phyloP scores from a whole-genome alignment of 2,329 filamentous ascomycete species.

The Penicillium vulpinum region DNA sequence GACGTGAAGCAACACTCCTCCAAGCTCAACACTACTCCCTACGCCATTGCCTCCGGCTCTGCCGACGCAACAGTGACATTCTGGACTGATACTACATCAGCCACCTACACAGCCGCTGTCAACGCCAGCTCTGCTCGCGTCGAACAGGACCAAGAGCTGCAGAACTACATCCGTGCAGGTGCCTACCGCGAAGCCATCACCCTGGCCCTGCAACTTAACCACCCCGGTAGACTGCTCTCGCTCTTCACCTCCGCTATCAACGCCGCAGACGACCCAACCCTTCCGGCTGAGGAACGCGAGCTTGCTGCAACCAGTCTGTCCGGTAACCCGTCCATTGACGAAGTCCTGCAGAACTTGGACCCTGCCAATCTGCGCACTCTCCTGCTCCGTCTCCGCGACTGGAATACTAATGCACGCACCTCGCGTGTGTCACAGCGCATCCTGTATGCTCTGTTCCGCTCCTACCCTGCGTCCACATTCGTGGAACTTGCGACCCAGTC shows the following conservation, averaged over 20 bases:
- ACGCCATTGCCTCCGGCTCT: conserved; percentile 83
- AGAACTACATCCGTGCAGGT: conserved; percentile 85
- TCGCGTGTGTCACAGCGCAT: conserved; percentile 83
- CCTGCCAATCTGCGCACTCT: conserved; percentile 84
- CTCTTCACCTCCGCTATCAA: conserved; percentile 81
- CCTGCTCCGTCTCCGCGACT: conserved; percentile 81
- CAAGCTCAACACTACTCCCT: conserved; percentile 42
- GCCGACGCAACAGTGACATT: conserved; percentile 92
- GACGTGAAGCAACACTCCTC: conserved; percentile 33
- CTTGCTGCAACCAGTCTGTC: conserved; percentile 39
- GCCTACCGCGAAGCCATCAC: conserved; percentile 93
- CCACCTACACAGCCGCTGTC: conserved; percentile 73
- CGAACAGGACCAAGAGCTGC: conserved; percentile 90
- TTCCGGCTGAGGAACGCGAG: conserved; percentile 26
- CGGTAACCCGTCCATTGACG: conserved; percentile 65
- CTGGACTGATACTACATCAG: conserved; percentile 87
- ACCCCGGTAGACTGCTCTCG: conserved; percentile 80
- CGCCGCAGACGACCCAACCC: conserved; percentile 62
- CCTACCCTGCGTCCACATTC: conserved; percentile 76
- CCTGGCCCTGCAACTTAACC: conserved; percentile 88
- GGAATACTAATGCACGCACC: conserved; percentile 94
- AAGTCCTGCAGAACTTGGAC: conserved; percentile 74
- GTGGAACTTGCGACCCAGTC: conserved; percentile 61
- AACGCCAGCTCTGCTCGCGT: conserved; percentile 75
- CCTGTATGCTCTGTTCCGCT: conserved; percentile 73